Evolutionary conservation across 768 basidiomycete genomes (phyloP).

Genomic region (Lepiota brunneoincarnata): DNA sequence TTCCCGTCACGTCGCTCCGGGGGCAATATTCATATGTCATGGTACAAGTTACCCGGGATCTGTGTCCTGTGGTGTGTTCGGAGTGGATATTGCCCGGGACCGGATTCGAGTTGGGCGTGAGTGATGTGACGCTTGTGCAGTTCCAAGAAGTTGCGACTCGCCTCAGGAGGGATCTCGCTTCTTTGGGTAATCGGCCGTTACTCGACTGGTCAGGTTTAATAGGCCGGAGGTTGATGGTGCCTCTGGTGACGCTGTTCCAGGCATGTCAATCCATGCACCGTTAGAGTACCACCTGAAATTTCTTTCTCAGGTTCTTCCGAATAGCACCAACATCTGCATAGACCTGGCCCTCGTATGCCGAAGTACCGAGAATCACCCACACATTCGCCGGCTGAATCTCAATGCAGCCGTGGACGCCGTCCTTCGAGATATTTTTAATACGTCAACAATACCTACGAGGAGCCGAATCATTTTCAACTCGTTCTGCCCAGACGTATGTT

Average conservation of each 20-base stretch:
- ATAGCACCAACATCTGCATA: constrained; percentile 70
- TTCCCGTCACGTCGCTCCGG: constrained; percentile 85
- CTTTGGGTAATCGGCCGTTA: constrained; percentile 16
- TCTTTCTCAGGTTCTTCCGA: constrained; percentile 50
- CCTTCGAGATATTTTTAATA: constrained; percentile 77
- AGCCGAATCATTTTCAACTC: constrained; percentile 82
- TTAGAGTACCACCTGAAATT: constrained; percentile 1
- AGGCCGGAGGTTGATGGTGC: constrained; percentile 47
- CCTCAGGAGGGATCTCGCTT: constrained; percentile 38
- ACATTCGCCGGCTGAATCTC: constrained; percentile 59
- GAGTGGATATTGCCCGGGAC: constrained; percentile 74
- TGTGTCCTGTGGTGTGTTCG: constrained; percentile 82
- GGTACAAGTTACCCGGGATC: constrained; percentile 90
- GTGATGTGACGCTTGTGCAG: constrained; percentile 81
- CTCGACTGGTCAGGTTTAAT: constrained; percentile 4
- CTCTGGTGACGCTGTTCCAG: constrained; percentile 74
- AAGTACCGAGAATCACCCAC: constrained; percentile 35
- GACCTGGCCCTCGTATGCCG: constrained; percentile 76
- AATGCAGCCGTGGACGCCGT: constrained; percentile 86
- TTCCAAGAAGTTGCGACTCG: constrained; percentile 65
- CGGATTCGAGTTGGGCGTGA: constrained; percentile 74
- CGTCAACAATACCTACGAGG: constrained; percentile 50
- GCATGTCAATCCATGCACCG: constrained; percentile 37
- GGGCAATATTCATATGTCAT: constrained; percentile 86
- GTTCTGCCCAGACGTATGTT: constrained; percentile 86